Conservation (phyloP, 331 rosid genomes). For the Pyracantha coccinea region DNA sequence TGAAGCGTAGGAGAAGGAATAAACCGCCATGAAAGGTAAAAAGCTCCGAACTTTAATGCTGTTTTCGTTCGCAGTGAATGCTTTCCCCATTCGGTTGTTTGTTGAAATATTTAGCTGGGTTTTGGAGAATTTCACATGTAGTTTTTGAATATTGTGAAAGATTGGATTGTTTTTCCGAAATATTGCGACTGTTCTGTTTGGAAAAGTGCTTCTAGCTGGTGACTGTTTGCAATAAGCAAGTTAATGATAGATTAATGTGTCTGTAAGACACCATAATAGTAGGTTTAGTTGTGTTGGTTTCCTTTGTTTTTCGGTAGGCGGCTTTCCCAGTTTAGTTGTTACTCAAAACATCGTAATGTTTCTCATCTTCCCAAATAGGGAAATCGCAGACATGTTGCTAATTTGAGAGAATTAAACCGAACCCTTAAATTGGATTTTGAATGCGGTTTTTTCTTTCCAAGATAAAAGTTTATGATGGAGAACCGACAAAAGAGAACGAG, state of each 20-base stretch:
- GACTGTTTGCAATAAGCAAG: not conserved
- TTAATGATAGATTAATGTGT: not conserved
- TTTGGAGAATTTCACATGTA: not conserved
- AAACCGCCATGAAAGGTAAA: not conserved
- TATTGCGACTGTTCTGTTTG: not conserved
- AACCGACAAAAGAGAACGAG: not conserved
- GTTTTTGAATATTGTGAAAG: not conserved
- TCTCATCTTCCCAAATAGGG: not conserved
- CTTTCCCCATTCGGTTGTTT: not conserved
- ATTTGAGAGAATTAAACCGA: not conserved
- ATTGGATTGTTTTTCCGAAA: not conserved
- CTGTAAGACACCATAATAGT: not conserved
- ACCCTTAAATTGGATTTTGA: not conserved
- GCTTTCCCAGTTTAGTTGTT: not conserved
- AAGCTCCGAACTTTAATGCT: not conserved
- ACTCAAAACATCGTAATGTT: not conserved
- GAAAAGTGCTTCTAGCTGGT: not conserved
- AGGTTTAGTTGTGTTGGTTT: not conserved
- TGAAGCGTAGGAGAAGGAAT: slow-evolving; percentile 19
- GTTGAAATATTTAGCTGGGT: not conserved
- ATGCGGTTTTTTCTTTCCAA: not conserved
- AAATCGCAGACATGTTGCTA: not conserved
- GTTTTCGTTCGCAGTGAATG: not conserved
- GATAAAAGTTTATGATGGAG: not conserved
- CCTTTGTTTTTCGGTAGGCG: not conserved